A percentile compares a stretch with the other conserved stretches of the same genome.
These are phyloP conservation scores for Tetramitus jugosus DNA, from an alignment of 208 protist genomes.

Conservation along the genomic window DNA sequence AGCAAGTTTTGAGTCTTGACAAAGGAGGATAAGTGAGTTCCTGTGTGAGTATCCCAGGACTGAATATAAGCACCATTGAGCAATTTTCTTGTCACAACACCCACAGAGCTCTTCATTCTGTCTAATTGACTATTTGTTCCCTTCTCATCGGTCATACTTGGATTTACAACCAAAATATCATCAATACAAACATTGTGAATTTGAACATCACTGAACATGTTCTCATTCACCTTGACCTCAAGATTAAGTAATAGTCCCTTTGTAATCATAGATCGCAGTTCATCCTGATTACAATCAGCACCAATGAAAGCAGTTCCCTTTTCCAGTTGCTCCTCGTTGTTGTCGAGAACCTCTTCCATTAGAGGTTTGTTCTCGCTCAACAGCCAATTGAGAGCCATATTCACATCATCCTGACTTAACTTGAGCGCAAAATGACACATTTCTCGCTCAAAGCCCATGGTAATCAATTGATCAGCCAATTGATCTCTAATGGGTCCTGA, in stretches of 20 bases:
- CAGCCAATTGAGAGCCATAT: background rate
- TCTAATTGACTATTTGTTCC: background rate
- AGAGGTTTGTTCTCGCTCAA: background rate
- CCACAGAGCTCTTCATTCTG: background rate
- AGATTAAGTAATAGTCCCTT: background rate
- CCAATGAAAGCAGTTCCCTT: background rate
- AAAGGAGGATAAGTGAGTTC: background rate
- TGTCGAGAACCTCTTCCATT: background rate
- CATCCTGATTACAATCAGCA: background rate
- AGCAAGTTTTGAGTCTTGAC: background rate
- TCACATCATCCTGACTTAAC: background rate
- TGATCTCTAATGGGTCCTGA: background rate
- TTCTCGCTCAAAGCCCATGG: background rate
- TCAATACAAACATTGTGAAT: background rate
- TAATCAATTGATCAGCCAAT: background rate
- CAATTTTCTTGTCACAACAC: background rate
- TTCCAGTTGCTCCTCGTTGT: background rate
- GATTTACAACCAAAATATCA: conserved; percentile 1
- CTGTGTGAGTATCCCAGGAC: background rate
- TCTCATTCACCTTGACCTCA: background rate
- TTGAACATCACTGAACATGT: background rate
- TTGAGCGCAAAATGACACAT: background rate
- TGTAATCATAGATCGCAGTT: background rate
- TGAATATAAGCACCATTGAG: background rate
- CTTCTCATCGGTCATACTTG: background rate